These are phyloP conservation scores for Clavispora fructus DNA, from an alignment of 805 yeast species.

Conservation along the genomic window DNA sequence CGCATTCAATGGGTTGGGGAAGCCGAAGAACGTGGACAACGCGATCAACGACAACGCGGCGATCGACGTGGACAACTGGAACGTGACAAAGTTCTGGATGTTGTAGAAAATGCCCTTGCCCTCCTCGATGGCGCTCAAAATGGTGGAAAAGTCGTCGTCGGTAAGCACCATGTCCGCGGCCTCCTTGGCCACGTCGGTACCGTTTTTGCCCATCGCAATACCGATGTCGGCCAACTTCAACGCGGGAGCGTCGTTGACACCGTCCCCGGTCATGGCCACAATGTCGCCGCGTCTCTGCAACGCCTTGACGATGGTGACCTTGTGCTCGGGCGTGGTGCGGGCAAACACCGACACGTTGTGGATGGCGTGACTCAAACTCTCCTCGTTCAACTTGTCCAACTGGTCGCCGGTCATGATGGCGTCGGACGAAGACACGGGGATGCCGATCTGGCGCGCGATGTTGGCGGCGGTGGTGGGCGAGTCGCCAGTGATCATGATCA, in stretches of 20 bases:
- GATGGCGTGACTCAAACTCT: slow-evolving; percentile 68
- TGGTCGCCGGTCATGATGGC: slow-evolving; percentile 83
- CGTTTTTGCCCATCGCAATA: slow-evolving; percentile 87
- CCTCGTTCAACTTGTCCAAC: slow-evolving; percentile 68
- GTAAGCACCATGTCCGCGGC: slow-evolving; percentile 97
- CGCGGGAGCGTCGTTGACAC: slow-evolving; percentile 99
- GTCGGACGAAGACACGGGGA: slow-evolving; percentile 61
- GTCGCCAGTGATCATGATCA: slow-evolving; percentile 98
- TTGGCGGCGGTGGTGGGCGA: slow-evolving; percentile 80
- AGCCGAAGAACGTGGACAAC: slow-evolving; percentile 74
- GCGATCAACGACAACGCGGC: slow-evolving; percentile 92
- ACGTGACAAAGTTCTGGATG: slow-evolving; percentile 90
- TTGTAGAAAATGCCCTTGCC: slow-evolving; percentile 97
- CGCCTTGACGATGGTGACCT: slow-evolving; percentile 83
- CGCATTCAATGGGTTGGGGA: slow-evolving; percentile 93
- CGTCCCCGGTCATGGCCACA: slow-evolving; percentile 99
- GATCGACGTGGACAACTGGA: slow-evolving; percentile 92
- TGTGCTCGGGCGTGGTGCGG: slow-evolving; percentile 92
- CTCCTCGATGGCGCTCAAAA: slow-evolving; percentile 88
- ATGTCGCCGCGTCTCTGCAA: slow-evolving; percentile 87
- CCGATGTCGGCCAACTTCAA: slow-evolving; percentile 94
- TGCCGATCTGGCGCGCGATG: slow-evolving; percentile 86
- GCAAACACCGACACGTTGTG: slow-evolving; percentile 86
- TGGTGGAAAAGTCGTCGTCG: slow-evolving; percentile 94
- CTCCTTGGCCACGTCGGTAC: slow-evolving; percentile 97